A percentile compares a stretch with the other conserved stretches of the same genome.
Conservation (phyloP, 805 yeast genomes). For the Nakazawaea laoshanensis region DNA sequence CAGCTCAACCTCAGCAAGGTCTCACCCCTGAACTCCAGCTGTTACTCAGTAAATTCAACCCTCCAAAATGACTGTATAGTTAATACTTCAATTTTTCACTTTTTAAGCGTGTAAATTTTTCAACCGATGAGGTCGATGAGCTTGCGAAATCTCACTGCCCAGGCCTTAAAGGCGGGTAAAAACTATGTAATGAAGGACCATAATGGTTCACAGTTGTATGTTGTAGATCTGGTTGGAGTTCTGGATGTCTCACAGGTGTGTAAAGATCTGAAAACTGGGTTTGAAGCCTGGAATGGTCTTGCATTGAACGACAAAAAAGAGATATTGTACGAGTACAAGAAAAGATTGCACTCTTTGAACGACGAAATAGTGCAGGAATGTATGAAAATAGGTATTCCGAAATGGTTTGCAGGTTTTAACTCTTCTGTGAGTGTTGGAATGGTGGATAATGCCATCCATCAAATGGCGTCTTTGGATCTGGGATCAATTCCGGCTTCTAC, state of each 20-base stretch:
- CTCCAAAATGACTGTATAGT: constrained; percentile 5
- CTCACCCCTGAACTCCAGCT: constrained; percentile 10
- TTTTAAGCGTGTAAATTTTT: too few species aligned
- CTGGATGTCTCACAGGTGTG: constrained; percentile 10
- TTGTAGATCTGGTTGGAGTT: not conserved
- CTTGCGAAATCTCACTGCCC: too few species aligned
- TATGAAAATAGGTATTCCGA: constrained; percentile 25
- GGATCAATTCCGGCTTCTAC: constrained; percentile 17
- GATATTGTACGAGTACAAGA: constrained; percentile 11
- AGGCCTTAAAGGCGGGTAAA: too few species aligned
- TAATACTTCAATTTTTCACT: too few species aligned
- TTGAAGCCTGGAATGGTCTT: constrained; percentile 14
- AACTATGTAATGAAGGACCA: constrained; percentile 4
- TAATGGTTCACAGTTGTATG: constrained; percentile 2
- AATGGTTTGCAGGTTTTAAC: constrained; percentile 28
- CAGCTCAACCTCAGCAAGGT: constrained; percentile 4
- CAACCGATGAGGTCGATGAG: too few species aligned
- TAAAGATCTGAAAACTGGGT: constrained; percentile 12
- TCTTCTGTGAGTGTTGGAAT: constrained; percentile 21
- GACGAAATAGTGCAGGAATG: constrained; percentile 17
- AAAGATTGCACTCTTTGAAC: constrained; percentile 10
- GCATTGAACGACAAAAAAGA: constrained; percentile 10
- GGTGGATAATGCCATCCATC: constrained; percentile 21
- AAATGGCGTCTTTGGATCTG: constrained; percentile 13
- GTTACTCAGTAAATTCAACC: constrained; percentile 9